Evolutionary conservation across 768 basidiomycete genomes (phyloP).

Genomic region (Termitomyces sp.): DNA sequence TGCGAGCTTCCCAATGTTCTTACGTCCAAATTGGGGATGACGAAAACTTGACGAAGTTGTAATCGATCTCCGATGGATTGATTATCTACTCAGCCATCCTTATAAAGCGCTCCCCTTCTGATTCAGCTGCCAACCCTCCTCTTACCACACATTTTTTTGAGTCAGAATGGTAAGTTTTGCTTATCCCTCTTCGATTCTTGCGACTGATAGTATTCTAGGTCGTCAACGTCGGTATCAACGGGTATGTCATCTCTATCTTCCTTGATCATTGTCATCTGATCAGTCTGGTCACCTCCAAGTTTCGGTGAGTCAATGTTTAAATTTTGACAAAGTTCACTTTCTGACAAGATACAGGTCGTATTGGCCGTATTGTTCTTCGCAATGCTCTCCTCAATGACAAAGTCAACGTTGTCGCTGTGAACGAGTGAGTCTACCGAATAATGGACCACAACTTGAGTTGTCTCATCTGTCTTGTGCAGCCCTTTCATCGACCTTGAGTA

Average conservation of each 20-base stretch:
- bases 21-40: conserved; percentile 6
- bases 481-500: conserved; percentile 97
- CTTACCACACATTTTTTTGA: conserved; percentile 8
- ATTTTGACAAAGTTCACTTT: not conserved
- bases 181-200: not conserved
- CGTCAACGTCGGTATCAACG: conserved; percentile 90
- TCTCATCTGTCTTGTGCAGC: conserved; percentile 32
- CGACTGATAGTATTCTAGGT: conserved; percentile 31
- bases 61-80: conserved; percentile 22
- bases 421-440: not conserved
- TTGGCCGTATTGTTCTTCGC: conserved; percentile 96
- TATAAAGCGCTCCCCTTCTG: conserved; percentile 13
- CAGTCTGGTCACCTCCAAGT: conserved; percentile 26
- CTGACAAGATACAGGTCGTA: conserved; percentile 68
- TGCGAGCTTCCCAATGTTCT: not conserved
- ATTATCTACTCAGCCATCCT: conserved; percentile 15
- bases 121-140: conserved; percentile 9
- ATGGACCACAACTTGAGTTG: not conserved
- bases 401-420: conserved; percentile 21
- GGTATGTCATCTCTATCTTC: conserved; percentile 47
- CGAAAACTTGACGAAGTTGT: conserved; percentile 4
- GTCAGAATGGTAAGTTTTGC: conserved; percentile 18
- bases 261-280: conserved; percentile 6
- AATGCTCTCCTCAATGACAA: conserved; percentile 97
- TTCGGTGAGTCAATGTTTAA: conserved; percentile 54